Conservation (phyloP, 257 asterid species). For the Solanum paucissectum region DNA sequence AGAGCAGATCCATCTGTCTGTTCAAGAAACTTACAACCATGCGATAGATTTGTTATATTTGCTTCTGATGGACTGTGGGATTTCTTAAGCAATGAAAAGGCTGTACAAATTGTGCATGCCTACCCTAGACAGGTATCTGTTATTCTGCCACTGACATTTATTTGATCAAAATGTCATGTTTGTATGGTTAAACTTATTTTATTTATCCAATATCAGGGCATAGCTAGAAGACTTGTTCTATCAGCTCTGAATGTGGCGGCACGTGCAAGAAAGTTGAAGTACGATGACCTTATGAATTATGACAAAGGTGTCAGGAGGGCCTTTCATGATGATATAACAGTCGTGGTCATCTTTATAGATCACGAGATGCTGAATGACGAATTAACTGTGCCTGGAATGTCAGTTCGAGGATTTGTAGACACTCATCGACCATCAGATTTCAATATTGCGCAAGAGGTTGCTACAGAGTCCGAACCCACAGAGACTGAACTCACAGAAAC, state of each 20-base stretch:
- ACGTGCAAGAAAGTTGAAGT: slow-evolving; percentile 24
- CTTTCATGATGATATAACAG: slow-evolving; percentile 65
- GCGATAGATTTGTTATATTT: slow-evolving; percentile 63
- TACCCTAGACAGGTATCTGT: slow-evolving; percentile 49
- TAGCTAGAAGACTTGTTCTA: slow-evolving; percentile 56
- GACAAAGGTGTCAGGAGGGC: slow-evolving; percentile 43
- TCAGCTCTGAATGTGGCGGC: slow-evolving; percentile 43
- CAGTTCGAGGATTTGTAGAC: slow-evolving; percentile 49
- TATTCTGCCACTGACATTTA: background rate
- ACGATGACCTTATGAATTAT: slow-evolving; percentile 31
- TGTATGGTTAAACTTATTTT: background rate
- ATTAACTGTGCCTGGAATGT: slow-evolving; percentile 21
- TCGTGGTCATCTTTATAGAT: slow-evolving; percentile 57
- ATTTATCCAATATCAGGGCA: slow-evolving; percentile 33
- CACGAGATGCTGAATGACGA: slow-evolving; percentile 22
- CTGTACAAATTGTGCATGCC: slow-evolving; percentile 58
- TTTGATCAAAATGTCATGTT: background rate
- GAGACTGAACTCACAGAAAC: background rate
- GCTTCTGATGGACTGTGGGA: slow-evolving; percentile 99
- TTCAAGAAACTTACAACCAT: slow-evolving; percentile 28
- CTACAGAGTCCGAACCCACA: too few relatives aligned
- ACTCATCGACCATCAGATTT: slow-evolving; percentile 42
- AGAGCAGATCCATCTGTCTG: slow-evolving; percentile 57
- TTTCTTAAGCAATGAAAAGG: slow-evolving; percentile 56
- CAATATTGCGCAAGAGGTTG: slow-evolving; percentile 15